Conservation (phyloP, 305 asterid species). For the Ruellia speciosa region DNA sequence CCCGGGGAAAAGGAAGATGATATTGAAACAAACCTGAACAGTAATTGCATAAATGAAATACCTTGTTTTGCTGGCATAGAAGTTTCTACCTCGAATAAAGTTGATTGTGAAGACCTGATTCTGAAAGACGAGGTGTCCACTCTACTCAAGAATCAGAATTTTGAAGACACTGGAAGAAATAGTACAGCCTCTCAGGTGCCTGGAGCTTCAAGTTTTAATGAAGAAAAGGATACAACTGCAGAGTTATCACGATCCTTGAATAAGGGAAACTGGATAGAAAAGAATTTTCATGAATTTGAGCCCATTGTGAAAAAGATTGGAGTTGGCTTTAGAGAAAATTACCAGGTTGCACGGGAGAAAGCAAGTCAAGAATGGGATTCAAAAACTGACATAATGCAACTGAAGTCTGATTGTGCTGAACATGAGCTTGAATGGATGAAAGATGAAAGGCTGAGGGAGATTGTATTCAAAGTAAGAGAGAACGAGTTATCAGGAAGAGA, state of each 20-base stretch:
- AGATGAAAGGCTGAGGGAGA: conserved; percentile 74
- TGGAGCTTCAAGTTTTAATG: conserved; percentile 24
- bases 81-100: conserved; percentile 23
- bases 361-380: conserved; percentile 38
- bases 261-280: conserved; percentile 67
- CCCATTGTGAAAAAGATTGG: conserved; percentile 64
- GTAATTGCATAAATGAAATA: conserved; percentile 17
- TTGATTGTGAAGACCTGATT: conserved; percentile 20
- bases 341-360: conserved; percentile 60
- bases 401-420: conserved; percentile 37
- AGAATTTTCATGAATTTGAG: conserved; percentile 76
- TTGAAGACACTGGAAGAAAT: conserved; percentile 26
- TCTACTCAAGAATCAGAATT: conserved; percentile 22
- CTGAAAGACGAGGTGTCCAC: conserved; percentile 18
- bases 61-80: conserved; percentile 20
- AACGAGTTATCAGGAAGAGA: conserved; percentile 92
- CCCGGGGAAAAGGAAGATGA: conserved; percentile 22
- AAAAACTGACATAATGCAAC: conserved; percentile 35
- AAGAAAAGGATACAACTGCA: conserved; percentile 25
- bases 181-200: conserved; percentile 28
- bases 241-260: conserved; percentile 30
- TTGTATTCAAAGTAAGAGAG: conserved; percentile 86
- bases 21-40: conserved; percentile 20
- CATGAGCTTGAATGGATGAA: conserved; percentile 90
- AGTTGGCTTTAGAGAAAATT: conserved; percentile 67